Base-by-base conservation (phyloP, 306 rosid genomes). In the Canavalia gladiata region DNA sequence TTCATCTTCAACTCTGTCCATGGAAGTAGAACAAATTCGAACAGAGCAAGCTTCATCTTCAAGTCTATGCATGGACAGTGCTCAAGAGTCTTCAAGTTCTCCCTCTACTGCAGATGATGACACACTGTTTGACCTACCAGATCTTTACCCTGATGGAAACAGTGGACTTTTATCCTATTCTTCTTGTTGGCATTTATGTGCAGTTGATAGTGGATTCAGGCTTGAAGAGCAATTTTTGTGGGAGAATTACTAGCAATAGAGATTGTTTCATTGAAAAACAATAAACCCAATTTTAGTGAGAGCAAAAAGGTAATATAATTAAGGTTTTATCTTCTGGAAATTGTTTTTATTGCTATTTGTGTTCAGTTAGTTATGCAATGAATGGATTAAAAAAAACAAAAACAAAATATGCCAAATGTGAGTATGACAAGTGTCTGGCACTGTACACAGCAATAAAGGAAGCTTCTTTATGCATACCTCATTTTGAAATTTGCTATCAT, bases 121-220 rank as follows among this genome's bases (percentile, higher is more conserved):
- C 3, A 39, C 90, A 57, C 82, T 94, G 72, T 94, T 94, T 84
- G 98, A 94, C 85, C 81, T 94, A 7, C 98, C 98, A 2, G 98
- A 94, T 91, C 93, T 94, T 73, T 85, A 88, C 78, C 82, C 69
- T 10, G 94, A 81, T 66, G 89, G 83, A 47, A 83, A 74, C 55
- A 55, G 59, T 56, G 87, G 84, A 39, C 81, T 88, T 51, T 70
- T 76, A 81, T 82, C 82, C 7, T 84, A 77, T 74, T 80, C 92
- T 35, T 84, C 97, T 62, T 50, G 90, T 37, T 94, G 97, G 98
- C 84, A 85, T 56, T 84, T 94, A 2, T 90, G 96, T 80, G 86
- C 85, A 10, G 86, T 78, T 45, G 92, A 89, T 45, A 78, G 83
- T 54, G 92, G 90, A 25, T 85, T 89, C 81, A 64, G 89, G 83